Conservation (phyloP, 2,329 filamentous ascomycete species). For the Ophiostoma quercus region DNA sequence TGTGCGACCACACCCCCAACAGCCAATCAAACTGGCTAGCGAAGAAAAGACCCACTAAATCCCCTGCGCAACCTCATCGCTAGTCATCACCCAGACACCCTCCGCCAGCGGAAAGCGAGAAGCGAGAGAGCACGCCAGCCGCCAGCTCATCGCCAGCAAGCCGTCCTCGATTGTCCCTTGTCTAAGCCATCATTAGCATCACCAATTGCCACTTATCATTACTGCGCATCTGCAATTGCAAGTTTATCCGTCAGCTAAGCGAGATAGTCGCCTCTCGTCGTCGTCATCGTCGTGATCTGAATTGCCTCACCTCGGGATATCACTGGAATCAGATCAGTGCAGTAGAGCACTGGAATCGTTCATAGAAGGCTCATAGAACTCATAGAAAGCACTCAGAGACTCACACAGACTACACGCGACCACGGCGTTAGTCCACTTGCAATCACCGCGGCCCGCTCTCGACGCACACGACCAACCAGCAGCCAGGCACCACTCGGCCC, state of each 20-base stretch:
- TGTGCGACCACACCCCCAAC: not conserved
- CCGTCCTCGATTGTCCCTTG: not conserved
- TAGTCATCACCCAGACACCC: not conserved
- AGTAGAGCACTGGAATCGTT: no score
- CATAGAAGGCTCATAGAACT: no score
- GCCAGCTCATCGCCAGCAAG: no score
- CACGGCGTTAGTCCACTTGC: not conserved
- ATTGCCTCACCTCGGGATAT: not conserved
- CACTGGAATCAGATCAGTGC: not conserved
- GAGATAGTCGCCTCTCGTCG: not conserved
- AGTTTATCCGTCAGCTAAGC: not conserved
- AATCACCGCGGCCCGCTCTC: not conserved
- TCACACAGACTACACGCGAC: not conserved
- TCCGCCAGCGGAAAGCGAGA: not conserved
- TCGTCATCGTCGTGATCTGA: not conserved
- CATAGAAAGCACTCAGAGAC: no score
- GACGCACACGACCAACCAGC: constrained; percentile 1
- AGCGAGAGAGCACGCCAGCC: not conserved
- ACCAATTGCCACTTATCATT: not conserved
- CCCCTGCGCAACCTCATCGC: constrained; percentile 2
- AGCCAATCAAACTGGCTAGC: not conserved
- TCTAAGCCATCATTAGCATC: not conserved
- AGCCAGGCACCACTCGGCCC: not conserved
- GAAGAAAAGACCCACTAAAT: not conserved
- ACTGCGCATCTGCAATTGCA: not conserved